These are phyloP conservation scores for Kitagawia praeruptora DNA, from an alignment of 129 eudicot species.

Conservation along the genomic window DNA sequence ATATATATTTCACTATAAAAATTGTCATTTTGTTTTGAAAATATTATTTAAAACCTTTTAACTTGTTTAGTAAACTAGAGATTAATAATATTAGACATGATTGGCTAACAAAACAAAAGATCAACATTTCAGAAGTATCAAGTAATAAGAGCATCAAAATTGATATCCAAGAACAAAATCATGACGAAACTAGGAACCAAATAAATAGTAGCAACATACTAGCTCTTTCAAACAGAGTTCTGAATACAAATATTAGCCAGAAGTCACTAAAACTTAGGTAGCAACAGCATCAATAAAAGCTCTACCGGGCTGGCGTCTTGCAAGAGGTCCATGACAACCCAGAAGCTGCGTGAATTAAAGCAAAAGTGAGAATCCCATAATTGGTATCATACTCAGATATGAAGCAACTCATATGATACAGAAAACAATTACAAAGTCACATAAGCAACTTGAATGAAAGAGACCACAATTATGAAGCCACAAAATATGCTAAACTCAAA, in stretches of 20 bases:
- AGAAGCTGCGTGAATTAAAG: slow-evolving; percentile 47
- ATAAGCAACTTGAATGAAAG: not conserved
- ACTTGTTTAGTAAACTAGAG: no score
- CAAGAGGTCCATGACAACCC: slow-evolving; percentile 79
- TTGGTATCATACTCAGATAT: not conserved
- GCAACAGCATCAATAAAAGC: slow-evolving; percentile 48
- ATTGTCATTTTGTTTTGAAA: no score
- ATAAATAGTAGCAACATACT: not conserved
- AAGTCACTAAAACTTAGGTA: slow-evolving; percentile 17
- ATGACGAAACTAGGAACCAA: not conserved
- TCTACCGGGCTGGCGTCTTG: slow-evolving; percentile 67
- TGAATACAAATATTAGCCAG: not conserved
- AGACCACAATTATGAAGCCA: not conserved
- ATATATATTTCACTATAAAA: no score
- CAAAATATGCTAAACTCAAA: not conserved
- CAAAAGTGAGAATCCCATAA: not conserved
- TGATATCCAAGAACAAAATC: no score
- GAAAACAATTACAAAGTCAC: not conserved
- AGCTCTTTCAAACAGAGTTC: not conserved
- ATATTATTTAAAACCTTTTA: no score
- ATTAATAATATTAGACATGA: no score
- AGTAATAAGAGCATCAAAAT: no score
- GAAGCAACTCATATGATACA: not conserved
- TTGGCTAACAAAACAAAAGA: no score
- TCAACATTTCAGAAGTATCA: no score